Base-by-base conservation (phyloP, 108 stramenopile genomes). In the Pelagomonas calceolata region DNA sequence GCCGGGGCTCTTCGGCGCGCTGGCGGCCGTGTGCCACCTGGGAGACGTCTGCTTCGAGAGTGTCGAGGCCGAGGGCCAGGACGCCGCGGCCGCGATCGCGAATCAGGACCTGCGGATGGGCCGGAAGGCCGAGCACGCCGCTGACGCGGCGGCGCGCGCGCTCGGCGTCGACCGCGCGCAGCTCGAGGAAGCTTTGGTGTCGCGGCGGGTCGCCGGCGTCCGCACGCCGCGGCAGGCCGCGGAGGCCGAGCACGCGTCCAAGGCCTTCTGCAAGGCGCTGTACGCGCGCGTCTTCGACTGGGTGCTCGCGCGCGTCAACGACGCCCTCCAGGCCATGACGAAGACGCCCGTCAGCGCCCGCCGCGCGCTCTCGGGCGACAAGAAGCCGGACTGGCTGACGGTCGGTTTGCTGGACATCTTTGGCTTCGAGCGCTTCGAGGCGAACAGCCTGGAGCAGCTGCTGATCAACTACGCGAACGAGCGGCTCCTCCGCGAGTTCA, bases 11-110 rank as follows among this genome's bases (percentile, higher is more conserved):
- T 64, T 67, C 63, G 36, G 71, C 63, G 72, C 72, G 18, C 71
- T 80, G 29, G 68, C 75, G 16, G 76, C 77, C 43, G 77, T 82
- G 31, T 74, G 81, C 17, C 76, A 81, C 46, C 71, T 75, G 46
- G 82, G 82, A 12, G 81, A 82, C 44, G 72, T 82, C 12, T 66
- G 78, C 32, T 80, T 81, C 36, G 70, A 68, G 9, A 74, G 76
- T 34, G 74, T 39, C 34, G 36, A 69, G 43, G 75, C 33, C 51
- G 67, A 64, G 9, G 9, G 12, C 39, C 9, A 5, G 39, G 31
- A 76, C 74, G 4, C 36, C 74, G 75, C 70, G 0, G 79, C 78
- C 1, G 51, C 33, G 18, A 26, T 71, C 0, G 67, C 37, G 33
- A 70, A 35, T 0, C 39, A 70, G 30, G 73, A 46, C 0, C 34